Percentiles rank a stretch among this genome's conserved stretches.
These are phyloP conservation scores for Neoscytalidium dimidiatum DNA, from an alignment of 2,329 filamentous ascomycete genomes.

Conservation along the genomic window DNA sequence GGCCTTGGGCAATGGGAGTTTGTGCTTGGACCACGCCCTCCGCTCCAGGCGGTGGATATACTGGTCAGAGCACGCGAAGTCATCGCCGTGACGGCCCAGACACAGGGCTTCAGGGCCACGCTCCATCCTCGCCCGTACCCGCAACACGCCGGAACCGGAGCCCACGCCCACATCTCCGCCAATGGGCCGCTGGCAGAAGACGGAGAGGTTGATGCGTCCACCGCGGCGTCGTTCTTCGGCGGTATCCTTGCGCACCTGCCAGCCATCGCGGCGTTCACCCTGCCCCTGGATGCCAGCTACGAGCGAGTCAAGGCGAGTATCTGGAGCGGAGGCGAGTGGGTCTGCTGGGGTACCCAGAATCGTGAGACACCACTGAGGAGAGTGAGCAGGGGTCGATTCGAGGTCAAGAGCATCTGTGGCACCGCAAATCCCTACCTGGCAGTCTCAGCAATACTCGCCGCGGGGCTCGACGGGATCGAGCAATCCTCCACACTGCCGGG, in stretches of 20 bases:
- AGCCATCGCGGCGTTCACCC: background rate
- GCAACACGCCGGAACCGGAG: background rate
- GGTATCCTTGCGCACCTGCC: background rate
- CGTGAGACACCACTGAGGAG: background rate
- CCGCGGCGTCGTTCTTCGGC: background rate
- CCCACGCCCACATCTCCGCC: background rate
- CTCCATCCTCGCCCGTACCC: background rate
- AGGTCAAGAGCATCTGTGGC: background rate
- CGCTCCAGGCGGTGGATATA: background rate
- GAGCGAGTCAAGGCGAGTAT: background rate
- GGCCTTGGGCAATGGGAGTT: background rate
- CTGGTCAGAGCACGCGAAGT: background rate
- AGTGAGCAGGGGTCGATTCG: background rate
- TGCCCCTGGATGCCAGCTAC: background rate
- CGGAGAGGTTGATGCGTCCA: background rate
- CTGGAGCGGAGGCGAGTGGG: background rate
- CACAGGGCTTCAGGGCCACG: background rate
- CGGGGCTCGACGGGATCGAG: background rate
- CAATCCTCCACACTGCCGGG: background rate
- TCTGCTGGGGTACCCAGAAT: background rate
- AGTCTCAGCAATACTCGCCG: background rate
- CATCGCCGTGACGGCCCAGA: background rate
- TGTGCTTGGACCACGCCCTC: background rate
- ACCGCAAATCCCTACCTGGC: background rate
- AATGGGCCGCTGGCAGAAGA: background rate